These are phyloP conservation scores for Penicillium desertorum DNA, from an alignment of 495 filamentous ascomycete species.

Conservation along the genomic window DNA sequence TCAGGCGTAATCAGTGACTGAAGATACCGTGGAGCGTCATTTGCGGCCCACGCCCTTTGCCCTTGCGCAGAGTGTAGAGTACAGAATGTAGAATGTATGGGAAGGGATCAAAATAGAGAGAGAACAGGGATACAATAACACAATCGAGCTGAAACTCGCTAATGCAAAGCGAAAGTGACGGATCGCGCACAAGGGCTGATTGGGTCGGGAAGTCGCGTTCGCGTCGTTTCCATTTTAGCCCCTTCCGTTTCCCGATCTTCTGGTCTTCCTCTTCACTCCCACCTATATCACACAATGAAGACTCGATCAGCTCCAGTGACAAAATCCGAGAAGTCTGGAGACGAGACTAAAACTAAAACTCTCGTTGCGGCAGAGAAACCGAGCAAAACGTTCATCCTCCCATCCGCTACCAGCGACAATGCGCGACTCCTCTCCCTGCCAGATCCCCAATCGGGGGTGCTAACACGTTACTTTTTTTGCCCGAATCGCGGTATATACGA, in stretches of 20 bases:
- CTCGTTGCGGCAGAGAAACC: slow-evolving; percentile 37
- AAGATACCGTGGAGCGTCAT: slow-evolving; percentile 22
- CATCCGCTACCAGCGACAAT: slow-evolving; percentile 59
- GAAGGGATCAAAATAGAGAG: slow-evolving; percentile 12
- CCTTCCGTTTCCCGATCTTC: slow-evolving; percentile 15
- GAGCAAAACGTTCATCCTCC: slow-evolving; percentile 78
- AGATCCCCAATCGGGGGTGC: slow-evolving; percentile 67
- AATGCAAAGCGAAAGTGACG: slow-evolving; percentile 23
- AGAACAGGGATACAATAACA: slow-evolving; percentile 5
- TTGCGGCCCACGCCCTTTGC: slow-evolving; percentile 19
- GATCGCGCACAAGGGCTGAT: slow-evolving; percentile 28
- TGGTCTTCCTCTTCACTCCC: background rate
- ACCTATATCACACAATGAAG: slow-evolving; percentile 14
- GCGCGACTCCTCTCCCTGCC: slow-evolving; percentile 73
- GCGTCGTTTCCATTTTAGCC: slow-evolving; percentile 24
- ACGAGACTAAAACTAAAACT: slow-evolving; percentile 17
- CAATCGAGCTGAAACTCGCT: slow-evolving; percentile 11
- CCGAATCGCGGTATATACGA: slow-evolving; percentile 79
- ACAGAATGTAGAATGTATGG: slow-evolving; percentile 11
- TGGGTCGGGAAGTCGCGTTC: slow-evolving; percentile 22
- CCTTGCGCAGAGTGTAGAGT: slow-evolving; percentile 12
- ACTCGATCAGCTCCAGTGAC: slow-evolving; percentile 40
- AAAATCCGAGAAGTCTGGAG: slow-evolving; percentile 14
- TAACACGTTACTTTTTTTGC: slow-evolving; percentile 76
- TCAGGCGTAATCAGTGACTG: slow-evolving; percentile 4